Evolutionary conservation across 345 rosid genomes (phyloP).

Genomic region (Trapa incisa): DNA sequence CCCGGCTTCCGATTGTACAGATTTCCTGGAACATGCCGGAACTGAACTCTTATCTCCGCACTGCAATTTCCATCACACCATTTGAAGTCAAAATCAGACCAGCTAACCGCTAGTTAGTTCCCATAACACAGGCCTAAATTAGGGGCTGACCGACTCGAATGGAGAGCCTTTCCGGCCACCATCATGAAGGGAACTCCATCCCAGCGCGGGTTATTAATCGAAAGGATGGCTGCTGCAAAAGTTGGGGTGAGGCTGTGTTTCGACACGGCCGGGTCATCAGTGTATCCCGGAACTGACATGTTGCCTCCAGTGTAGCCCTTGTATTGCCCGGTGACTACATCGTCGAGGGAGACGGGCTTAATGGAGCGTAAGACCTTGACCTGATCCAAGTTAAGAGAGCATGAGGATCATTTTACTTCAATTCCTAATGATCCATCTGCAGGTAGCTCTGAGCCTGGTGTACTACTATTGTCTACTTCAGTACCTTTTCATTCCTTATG

Average conservation of each 20-base stretch:
- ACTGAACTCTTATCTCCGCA: constrained; percentile 45
- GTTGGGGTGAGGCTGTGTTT: constrained; percentile 32
- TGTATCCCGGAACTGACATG: constrained; percentile 20
- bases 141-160: constrained; percentile 24
- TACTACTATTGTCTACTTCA: too few relatives aligned
- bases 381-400: constrained; percentile 12
- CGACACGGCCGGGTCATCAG: constrained; percentile 32
- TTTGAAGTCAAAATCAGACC: background rate
- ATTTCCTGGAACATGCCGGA: constrained; percentile 43
- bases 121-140: background rate
- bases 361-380: constrained; percentile 43
- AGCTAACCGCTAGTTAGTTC: background rate
- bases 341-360: constrained; percentile 26
- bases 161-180: constrained; percentile 43
- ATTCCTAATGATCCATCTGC: too few relatives aligned
- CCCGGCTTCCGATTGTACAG: constrained; percentile 29
- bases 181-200: constrained; percentile 49
- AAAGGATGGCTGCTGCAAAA: constrained; percentile 41
- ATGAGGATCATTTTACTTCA: background rate
- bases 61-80: constrained; percentile 13
- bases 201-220: constrained; percentile 38
- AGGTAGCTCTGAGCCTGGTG: too few relatives aligned
- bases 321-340: constrained; percentile 34
- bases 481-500: constrained; percentile 40
- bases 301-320: constrained; percentile 27